Evolutionary conservation across 495 filamentous ascomycete species (phyloP), one percentile per base, ranked within the genome.

Genomic region (Penicillium taxi): DNA sequence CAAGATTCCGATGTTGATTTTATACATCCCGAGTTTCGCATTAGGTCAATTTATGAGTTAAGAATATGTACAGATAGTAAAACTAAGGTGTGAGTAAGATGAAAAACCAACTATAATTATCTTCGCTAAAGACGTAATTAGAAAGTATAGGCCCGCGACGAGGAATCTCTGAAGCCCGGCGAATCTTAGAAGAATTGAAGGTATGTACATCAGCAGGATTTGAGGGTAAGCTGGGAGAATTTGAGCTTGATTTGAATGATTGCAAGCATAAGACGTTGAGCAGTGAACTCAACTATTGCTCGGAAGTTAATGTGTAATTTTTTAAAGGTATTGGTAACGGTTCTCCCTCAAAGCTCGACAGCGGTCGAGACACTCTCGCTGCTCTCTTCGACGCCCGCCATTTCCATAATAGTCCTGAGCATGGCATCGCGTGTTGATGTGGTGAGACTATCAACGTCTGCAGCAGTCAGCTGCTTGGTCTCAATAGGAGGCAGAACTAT

Each of bases 381-480:
- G 11, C 50, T 37, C 14, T 41, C 19, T 17, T 57, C 48, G 16
- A 44, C 31, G 27, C 56, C 48, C 9, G 81, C 79, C 41, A 95
- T 64, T 16, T 63, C 59, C 21, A 82, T 56, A 16, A 94, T 62
- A 46, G 82, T 86, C 41, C 70, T 71, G 31, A 93, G 68, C 90
- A 98, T 96, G 35, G 77, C 62, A 11, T 87, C 80, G 24, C 81
- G 73, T 2, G 81, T 86, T 7, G 66, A 69, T 35, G 70, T 67
- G n/a, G 80, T 73, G 21, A 98, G 67, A 17, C 74, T 69, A 47
- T 94, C 86, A 16, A 94, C 89, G 57, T 98, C 90, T 26, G 75
- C 80, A 15, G 80, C 22, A 14, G 75, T 86, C 41, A 96, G 66
- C 21, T 80, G 75, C 32, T 71, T 70, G n/a, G 91, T 98, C 14